These are phyloP conservation scores for Metrosideros polymorpha DNA, from an alignment of 441 rosid genomes.

Conservation along the genomic window DNA sequence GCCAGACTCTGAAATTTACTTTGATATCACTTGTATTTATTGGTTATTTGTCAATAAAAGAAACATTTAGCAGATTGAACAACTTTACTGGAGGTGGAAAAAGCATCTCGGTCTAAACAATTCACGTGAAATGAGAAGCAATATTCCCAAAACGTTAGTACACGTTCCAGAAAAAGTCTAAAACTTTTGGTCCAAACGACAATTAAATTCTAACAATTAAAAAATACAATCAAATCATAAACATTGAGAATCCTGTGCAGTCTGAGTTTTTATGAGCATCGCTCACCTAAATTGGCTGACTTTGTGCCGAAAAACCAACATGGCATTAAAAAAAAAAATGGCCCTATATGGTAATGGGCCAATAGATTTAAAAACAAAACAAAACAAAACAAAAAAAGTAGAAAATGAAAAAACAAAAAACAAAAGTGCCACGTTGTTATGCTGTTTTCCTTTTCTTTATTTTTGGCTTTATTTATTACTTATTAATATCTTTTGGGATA, in stretches of 20 bases:
- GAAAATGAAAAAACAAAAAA: no score
- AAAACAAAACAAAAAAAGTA: no score
- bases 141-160: not conserved
- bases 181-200: not conserved
- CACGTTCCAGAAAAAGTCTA: not conserved
- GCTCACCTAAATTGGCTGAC: not conserved
- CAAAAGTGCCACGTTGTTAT: no score
- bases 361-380: no score
- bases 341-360: no score
- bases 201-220: not conserved
- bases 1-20: no score
- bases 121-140: not conserved
- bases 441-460: no score
- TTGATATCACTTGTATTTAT: not conserved
- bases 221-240: not conserved
- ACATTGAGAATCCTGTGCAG: not conserved
- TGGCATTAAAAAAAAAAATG: no score
- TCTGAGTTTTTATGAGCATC: not conserved
- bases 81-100: not conserved
- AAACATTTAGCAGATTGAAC: not conserved
- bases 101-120: not conserved
- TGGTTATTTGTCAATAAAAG: not conserved
- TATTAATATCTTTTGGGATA: no score
- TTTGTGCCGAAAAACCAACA: no score
- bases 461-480: no score